Evolutionary conservation across 2,329 filamentous ascomycete species (phyloP), one percentile per base, ranked within the genome.

Genomic region (Penicillium sp.): DNA sequence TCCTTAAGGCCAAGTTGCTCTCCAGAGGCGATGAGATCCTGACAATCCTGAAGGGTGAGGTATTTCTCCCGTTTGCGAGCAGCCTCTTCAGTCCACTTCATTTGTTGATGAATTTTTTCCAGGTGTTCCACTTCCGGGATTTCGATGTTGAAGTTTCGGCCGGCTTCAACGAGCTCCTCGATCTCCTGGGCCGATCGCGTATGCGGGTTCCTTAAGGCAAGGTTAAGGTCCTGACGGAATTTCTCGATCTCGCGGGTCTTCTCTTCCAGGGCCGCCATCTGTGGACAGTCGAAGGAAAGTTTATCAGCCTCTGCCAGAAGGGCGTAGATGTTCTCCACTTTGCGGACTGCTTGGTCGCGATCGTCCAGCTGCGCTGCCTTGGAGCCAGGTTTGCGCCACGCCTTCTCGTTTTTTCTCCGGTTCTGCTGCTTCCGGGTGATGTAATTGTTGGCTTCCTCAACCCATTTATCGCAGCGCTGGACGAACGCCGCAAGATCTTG

Each of bases 341-440:
- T 96, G 70, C 95, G 92, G 70, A 92, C 85, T 75, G 97, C 93
- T 68, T 89, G 89, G 72, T 91, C 89, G 64, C 87, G 86, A 74
- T 97, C 92, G 78, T 96, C 95, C 70, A 90, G 85, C 72, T 97
- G 93, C 58, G 90, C 87, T 56, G 88, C 89, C 77, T 91, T 94
- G 56, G 79, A 79, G 70, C 86, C 86, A 59, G 88, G 86, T 71
- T 87, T 89, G 67, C 92, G 91, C 88, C 91, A 95, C 49, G 86
- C 87, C 74, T 92, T 95, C 72, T 97, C 94, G 77, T 91, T 96
- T 80, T 98, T 98, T 64, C 94, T 92, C 65, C 95, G 91, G 74
- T 96, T 96, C 79, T 97, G 94, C 81, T 97, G 94, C 81, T 99
- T 99, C 70, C 95, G 91, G 62, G 95, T 93, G 73, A 93, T 97